Evolutionary conservation across 192 early-diverging fungal species (phyloP).

Genomic region (Jimgerdemannia lactiflua): DNA sequence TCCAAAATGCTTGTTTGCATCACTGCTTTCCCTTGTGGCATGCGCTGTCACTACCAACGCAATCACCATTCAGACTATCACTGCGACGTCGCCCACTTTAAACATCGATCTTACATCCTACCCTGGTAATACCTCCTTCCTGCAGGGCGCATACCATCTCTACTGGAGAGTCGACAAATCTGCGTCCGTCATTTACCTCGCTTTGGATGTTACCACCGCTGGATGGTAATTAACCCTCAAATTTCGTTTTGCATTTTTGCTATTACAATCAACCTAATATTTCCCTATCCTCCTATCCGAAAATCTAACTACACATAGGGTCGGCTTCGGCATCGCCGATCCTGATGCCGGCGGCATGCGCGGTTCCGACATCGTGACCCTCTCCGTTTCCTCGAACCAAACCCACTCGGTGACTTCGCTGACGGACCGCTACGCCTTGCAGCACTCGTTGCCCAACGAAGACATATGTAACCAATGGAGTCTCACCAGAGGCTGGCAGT

Average conservation of each 20-base stretch:
- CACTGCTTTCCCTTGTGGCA: background rate
- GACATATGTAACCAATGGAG: background rate
- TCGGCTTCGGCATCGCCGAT: background rate
- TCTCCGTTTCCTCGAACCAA: background rate
- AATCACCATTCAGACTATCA: background rate
- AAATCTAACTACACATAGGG: background rate
- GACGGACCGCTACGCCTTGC: background rate
- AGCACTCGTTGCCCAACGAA: background rate
- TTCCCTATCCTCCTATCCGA: background rate
- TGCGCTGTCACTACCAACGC: background rate
- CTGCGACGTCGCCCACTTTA: background rate
- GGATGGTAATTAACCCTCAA: background rate
- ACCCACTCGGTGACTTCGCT: background rate
- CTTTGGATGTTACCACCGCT: background rate
- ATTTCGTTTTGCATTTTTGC: too few relatives aligned
- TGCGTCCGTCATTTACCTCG: background rate
- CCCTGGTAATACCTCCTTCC: background rate
- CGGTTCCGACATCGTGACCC: background rate
- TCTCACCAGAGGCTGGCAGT: background rate
- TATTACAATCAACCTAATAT: too few relatives aligned
- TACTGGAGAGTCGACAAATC: background rate
- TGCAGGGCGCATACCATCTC: background rate
- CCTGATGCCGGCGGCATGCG: background rate
- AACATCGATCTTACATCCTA: background rate
- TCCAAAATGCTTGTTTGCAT: background rate